Evolutionary conservation across 768 basidiomycete genomes (phyloP).

Genomic region (Serpula lacrymans): DNA sequence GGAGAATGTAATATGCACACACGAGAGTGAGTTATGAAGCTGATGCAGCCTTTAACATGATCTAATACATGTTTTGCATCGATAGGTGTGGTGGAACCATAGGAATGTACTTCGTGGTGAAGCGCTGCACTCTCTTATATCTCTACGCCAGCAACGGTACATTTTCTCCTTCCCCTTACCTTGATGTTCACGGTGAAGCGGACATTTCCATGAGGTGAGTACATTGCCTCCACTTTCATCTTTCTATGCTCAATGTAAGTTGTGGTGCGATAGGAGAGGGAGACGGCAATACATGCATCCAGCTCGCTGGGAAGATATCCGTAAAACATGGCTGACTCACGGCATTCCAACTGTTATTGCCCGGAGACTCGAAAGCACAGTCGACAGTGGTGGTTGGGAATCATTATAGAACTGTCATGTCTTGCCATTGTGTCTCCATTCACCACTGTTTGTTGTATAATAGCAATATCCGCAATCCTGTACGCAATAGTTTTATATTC

Average conservation of each 20-base stretch:
- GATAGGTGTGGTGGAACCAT: constrained; percentile 84
- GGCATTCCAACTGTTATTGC: constrained; percentile 89
- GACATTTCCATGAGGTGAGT: constrained; percentile 87
- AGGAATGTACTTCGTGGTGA: constrained; percentile 89
- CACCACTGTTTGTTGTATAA: background rate
- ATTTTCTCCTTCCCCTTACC: constrained; percentile 84
- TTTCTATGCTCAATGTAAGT: background rate
- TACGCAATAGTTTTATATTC: background rate
- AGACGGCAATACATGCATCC: constrained; percentile 84
- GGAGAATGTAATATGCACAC: constrained; percentile 98
- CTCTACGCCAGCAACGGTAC: constrained; percentile 88
- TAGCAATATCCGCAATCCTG: background rate
- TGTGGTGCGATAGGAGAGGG: constrained; percentile 56
- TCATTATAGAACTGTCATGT: constrained; percentile 47
- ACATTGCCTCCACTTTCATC: background rate
- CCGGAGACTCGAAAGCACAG: constrained; percentile 79
- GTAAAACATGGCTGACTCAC: constrained; percentile 88
- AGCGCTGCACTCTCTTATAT: constrained; percentile 86
- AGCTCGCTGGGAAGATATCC: constrained; percentile 86
- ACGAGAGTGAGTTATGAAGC: constrained; percentile 66
- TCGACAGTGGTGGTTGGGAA: constrained; percentile 95
- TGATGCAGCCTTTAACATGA: constrained; percentile 1
- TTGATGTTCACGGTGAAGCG: constrained; percentile 92
- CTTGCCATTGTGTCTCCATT: background rate
- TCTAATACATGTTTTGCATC: constrained; percentile 2